A percentile compares a stretch with the other conserved stretches of the same genome.
Conservation (phyloP, 2,329 filamentous ascomycete genomes). For the Clonostachys sp. region DNA sequence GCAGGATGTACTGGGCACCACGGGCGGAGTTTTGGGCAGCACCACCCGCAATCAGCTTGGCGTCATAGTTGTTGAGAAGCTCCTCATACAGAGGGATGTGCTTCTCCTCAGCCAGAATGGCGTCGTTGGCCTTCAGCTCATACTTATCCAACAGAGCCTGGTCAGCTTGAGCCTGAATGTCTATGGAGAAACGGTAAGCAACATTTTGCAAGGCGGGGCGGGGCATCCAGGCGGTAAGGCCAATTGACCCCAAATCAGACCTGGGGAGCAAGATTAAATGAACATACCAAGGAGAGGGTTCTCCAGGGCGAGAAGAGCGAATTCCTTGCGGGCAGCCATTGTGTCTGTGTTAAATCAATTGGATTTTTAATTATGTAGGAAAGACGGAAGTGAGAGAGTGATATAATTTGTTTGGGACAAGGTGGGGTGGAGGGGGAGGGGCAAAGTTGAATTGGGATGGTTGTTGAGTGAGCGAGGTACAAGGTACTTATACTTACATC, state of each 20-base stretch:
- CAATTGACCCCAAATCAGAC: neutral
- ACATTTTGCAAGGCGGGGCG: neutral
- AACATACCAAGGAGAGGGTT: slow-evolving; percentile 88
- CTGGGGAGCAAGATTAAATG: neutral
- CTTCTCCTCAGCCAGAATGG: slow-evolving; percentile 91
- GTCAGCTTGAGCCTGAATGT: slow-evolving; percentile 87
- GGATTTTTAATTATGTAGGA: no score
- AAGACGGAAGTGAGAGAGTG: no score
- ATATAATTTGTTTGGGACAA: no score
- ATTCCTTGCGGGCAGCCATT: slow-evolving; percentile 79
- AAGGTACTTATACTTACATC: no score
- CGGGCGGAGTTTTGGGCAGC: slow-evolving; percentile 97
- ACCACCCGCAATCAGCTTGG: slow-evolving; percentile 91
- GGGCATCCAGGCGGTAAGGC: neutral
- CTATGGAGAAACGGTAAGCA: slow-evolving; percentile 31
- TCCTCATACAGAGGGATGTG: slow-evolving; percentile 91
- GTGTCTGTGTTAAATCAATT: slow-evolving; percentile 5
- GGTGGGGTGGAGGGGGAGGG: slow-evolving; percentile 12
- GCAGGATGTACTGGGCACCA: slow-evolving; percentile 93
- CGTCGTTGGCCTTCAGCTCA: slow-evolving; percentile 89
- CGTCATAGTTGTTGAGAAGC: slow-evolving; percentile 84
- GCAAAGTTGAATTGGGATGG: neutral
- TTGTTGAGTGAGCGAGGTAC: no score
- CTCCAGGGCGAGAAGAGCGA: slow-evolving; percentile 87
- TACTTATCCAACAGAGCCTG: slow-evolving; percentile 88